Evolutionary conservation across 345 rosid species (phyloP), one percentile per base, ranked within the genome.

Genomic region (Cardamine occulta): DNA sequence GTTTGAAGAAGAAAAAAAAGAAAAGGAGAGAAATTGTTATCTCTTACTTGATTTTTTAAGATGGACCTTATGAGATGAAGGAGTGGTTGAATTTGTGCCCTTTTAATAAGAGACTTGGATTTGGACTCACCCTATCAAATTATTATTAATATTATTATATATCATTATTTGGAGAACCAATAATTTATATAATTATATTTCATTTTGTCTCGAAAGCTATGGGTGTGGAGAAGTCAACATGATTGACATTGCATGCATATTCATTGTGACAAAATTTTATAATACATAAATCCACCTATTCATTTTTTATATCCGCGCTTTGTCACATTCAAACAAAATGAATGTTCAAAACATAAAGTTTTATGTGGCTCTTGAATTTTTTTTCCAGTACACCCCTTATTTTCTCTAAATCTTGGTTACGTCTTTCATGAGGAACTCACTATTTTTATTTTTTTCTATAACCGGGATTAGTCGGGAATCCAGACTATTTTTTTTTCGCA

Each of bases 181-280:
- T 77, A 19, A 26, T 63, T 55, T 55, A 29, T 39, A 39, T 71
- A 26, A 40, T 55, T 55, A 29, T 39, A 39, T 71, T 57, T 65
- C 63, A 24, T 60, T 71, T 72, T 66, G 24, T 72, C 55, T 65
- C 31, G 29, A 66, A 72, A 78, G 69, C 57, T 51, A 66, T 72
- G 52, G 63, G 81, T 42, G 69, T 66, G 34, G 34, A 66, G 77
- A 78, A 72, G 77, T 78, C 81, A 78, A 78, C 73, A 78, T 72
- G 81, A 78, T 78, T 78, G 81, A 78, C 74, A 60, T 72, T 72
- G 77, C 81, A 78, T 78, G 77, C 64, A 72, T 72, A 52, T 72
- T 65, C 66, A 71, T 77, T 65, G 56, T n/a, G n/a, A n/a, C n/a
- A n/a, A n/a, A n/a, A n/a, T n/a, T n/a, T n/a, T n/a, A n/a, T n/a